Evolutionary conservation across 371 early-diverging fungal species (phyloP), one percentile per base, ranked within the genome.

Genomic region (Chytridium lagenaria): DNA sequence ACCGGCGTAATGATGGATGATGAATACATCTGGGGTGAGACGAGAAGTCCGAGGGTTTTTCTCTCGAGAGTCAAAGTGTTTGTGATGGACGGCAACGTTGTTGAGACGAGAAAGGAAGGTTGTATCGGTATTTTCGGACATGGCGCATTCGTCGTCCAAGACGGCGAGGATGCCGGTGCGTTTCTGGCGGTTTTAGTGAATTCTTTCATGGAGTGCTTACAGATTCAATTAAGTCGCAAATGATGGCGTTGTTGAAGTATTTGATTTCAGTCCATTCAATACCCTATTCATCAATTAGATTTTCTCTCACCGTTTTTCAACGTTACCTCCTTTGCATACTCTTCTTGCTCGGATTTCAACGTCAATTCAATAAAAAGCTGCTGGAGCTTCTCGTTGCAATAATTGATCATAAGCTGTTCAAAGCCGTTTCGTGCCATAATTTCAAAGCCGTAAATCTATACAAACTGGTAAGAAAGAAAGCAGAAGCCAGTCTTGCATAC

Each of bases 301-400:
- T 44, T 44, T 5, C 61, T 10, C 34, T n/a, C n/a, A n/a, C n/a
- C n/a, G n/a, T n/a, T n/a, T n/a, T n/a, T n/a, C n/a, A n/a, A n/a
- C n/a, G n/a, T n/a, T n/a, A 61, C 61, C 75, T 77, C 83, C 38
- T 57, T 64, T 22, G 55, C 57, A 71, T 88, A 87, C 28, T 84
- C 81, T 31, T 80, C 77, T 69, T 84, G 82, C 71, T 88, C 86
- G 15, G 82, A 74, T 61, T 76, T 73, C 63, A 89, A 83, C 1
- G 87, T 77, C 64, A 80, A 81, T 49, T 81, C 79, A 37, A 88
- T 81, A 77, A 88, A 91, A 19, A 86, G 80, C 70, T 85, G 82
- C 65, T 91, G 89, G 15, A 91, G 81, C 74, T 86, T 89, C 73
- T 91, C 91, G 74, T 90, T 90, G 50, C 85, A 87, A 76, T 85